A percentile compares a stretch with the other conserved stretches of the same genome.
These are phyloP conservation scores for Carex myosuroides DNA, from an alignment of 176 grass and related monocot genomes.

Conservation along the genomic window DNA sequence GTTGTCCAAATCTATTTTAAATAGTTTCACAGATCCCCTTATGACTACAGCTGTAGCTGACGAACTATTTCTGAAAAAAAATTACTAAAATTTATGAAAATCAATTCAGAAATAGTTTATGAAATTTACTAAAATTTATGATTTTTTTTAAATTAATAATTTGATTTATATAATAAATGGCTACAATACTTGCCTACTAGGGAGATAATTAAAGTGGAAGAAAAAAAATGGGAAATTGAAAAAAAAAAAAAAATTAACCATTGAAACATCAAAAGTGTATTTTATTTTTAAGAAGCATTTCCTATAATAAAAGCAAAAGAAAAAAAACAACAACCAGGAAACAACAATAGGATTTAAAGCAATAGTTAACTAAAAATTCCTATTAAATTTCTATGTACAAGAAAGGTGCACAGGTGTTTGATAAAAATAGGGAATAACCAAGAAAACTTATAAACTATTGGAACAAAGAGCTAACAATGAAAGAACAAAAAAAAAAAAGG, in stretches of 20 bases:
- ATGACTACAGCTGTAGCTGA: no score
- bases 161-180: no score
- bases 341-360: background rate
- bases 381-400: background rate
- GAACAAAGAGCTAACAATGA: background rate
- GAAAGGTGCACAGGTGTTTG: background rate
- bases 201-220: background rate
- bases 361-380: background rate
- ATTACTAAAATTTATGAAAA: no score
- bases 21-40: no score
- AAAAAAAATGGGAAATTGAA: background rate
- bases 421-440: background rate
- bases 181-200: no score
- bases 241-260: background rate
- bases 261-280: background rate
- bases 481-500: background rate
- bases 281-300: background rate
- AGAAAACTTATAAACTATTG: background rate
- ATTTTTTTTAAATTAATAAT: no score
- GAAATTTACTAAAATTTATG: no score
- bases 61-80: no score
- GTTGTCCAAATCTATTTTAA: no score
- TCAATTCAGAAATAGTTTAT: no score
- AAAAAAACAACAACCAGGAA: background rate
- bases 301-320: background rate